These are phyloP conservation scores for Monosporozyma aquatica DNA, from an alignment of 805 yeast genomes.

Conservation along the genomic window DNA sequence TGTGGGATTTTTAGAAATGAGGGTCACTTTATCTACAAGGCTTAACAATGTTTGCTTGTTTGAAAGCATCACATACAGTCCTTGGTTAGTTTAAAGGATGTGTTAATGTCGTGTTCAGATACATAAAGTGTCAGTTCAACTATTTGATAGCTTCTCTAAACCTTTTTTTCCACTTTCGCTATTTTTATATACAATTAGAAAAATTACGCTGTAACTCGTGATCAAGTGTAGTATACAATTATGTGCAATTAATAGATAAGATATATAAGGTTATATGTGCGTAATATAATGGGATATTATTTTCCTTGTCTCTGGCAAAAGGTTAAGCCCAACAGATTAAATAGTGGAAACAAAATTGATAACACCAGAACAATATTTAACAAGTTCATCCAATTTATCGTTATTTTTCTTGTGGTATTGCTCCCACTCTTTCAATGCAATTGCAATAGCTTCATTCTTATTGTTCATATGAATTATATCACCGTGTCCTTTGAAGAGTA, in stretches of 20 bases:
- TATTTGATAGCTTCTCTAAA: too few species aligned
- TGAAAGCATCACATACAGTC: slow-evolving; percentile 1
- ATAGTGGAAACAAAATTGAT: slow-evolving; percentile 43
- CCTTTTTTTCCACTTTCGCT: too few species aligned
- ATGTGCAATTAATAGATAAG: too few species aligned
- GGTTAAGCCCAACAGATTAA: slow-evolving; percentile 1
- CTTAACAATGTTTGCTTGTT: not conserved
- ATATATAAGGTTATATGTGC: not conserved
- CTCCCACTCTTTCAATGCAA: slow-evolving; percentile 44
- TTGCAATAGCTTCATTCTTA: slow-evolving; percentile 33
- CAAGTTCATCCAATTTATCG: slow-evolving; percentile 51
- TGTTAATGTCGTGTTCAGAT: too few species aligned
- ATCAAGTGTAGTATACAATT: too few species aligned
- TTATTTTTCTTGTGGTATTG: slow-evolving; percentile 35
- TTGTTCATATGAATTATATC: slow-evolving; percentile 51
- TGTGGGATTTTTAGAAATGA: slow-evolving; percentile 5
- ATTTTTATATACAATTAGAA: too few species aligned
- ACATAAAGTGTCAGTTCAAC: too few species aligned
- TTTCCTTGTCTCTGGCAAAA: not conserved
- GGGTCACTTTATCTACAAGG: not conserved
- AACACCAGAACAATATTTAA: slow-evolving; percentile 77
- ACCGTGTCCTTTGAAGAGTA: slow-evolving; percentile 71
- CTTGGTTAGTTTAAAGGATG: too few species aligned
- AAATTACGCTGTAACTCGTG: too few species aligned
- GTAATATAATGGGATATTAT: not conserved